These are phyloP conservation scores for Fusarium napiforme DNA, from an alignment of 2,329 filamentous ascomycete species.

Conservation along the genomic window DNA sequence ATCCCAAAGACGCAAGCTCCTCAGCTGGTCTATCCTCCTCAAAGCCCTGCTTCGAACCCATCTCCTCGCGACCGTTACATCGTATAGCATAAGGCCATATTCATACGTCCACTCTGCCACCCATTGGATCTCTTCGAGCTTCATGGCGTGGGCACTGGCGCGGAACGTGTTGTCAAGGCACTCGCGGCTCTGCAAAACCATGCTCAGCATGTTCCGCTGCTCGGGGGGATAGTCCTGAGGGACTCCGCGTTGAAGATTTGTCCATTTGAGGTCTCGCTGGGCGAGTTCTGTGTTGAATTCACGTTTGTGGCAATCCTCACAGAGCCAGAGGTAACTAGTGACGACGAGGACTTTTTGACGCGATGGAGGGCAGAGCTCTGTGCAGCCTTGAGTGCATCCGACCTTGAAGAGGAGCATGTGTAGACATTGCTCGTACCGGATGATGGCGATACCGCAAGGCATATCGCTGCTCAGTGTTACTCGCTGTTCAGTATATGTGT, in stretches of 20 bases:
- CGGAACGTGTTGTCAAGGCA: conserved; percentile 9
- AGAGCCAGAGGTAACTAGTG: conserved; percentile 44
- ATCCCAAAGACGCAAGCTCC: conserved; percentile 35
- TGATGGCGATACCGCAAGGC: conserved; percentile 47
- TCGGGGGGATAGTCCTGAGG: neutral
- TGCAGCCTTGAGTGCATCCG: conserved; percentile 44
- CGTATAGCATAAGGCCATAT: conserved; percentile 41
- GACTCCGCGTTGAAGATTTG: neutral
- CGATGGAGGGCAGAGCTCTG: conserved; percentile 32
- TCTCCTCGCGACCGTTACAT: conserved; percentile 13
- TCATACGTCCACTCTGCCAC: conserved; percentile 44
- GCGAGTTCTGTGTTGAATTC: conserved; percentile 13
- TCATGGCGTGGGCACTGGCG: neutral
- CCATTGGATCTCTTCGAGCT: conserved; percentile 43
- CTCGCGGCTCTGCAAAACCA: neutral
- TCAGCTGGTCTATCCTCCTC: conserved; percentile 27
- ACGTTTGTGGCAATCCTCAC: conserved; percentile 42
- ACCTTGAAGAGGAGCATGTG: conserved; percentile 45
- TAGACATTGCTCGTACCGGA: conserved; percentile 41
- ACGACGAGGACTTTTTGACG: conserved; percentile 36
- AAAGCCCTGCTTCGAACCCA: conserved; percentile 3
- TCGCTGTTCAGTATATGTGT: neutral
- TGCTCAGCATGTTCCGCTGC: neutral
- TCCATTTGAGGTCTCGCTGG: conserved; percentile 17
- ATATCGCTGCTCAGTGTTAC: conserved; percentile 28